Base-by-base conservation (phyloP, 2,329 filamentous ascomycete species). In the Ceratocystis huliohia region DNA sequence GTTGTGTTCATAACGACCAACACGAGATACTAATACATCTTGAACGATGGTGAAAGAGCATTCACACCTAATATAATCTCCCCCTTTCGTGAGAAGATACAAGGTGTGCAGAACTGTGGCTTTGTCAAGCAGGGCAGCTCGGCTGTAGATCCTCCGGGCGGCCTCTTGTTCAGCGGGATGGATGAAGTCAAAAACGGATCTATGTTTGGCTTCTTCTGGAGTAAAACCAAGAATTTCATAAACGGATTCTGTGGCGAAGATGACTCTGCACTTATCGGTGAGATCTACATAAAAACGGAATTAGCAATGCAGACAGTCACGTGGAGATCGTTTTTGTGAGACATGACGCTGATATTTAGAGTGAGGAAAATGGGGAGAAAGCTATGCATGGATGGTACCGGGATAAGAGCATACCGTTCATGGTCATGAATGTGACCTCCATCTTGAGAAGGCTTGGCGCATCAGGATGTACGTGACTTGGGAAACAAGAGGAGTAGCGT, bases 351-450 rank as follows among this genome's bases (percentile, higher is more conserved):
- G 22, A 25, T 10, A 10, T 53, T 53, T 22, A 30, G 20, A 56
- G 50, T 20, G 20, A 53, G n/a, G n/a, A 25, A 20, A n/a, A 20
- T 28, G 48, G 20, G 8, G 13, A 13, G n/a, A 20, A 48, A 48
- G 46, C 48, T n/a, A 25, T 17, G n/a, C 22, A 50, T 25, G n/a
- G n/a, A 53, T 20, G 48, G 15, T 25, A 59, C 56, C 17, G 33
- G 56, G 56, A 53, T 53, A 53, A 41, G 37, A 5, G 17, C 56
- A 59, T 59, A 89, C 90, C 90, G 74, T 94, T 90, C 73, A 95
- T 94, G 71, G 89, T 91, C 78, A 95, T 94, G 77, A 95, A 95
- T 41, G 90, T 94, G 71, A 88, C 88, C 76, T 92, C 88, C 88
- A 90, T 89, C 70, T 73, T 74, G 72, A 17, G 33, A 59, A 33